A percentile compares a stretch with the other conserved stretches of the same genome.
Conservation (phyloP, 2,329 filamentous ascomycete species). For the Pezicula radicicola region DNA sequence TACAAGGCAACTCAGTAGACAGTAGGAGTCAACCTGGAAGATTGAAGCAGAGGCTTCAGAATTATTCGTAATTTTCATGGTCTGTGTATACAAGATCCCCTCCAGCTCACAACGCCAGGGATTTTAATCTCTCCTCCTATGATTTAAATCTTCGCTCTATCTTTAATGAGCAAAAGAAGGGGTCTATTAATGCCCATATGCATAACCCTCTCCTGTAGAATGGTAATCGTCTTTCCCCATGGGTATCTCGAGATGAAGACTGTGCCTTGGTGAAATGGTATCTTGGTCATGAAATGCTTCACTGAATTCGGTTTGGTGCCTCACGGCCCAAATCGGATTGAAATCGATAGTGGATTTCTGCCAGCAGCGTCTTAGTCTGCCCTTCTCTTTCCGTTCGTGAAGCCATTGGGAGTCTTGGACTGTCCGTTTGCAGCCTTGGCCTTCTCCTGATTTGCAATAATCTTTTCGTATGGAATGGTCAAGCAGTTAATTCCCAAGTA, state of each 20-base stretch:
- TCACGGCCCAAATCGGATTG: too few species aligned
- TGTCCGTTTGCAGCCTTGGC: slow-evolving; percentile 17
- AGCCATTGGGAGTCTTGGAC: slow-evolving; percentile 16
- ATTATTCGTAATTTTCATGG: not conserved
- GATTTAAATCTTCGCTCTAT: too few species aligned
- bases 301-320: too few species aligned
- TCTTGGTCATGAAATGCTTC: too few species aligned
- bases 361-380: slow-evolving; percentile 14
- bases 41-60: too few species aligned
- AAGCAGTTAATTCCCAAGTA: slow-evolving; percentile 93
- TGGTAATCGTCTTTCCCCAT: not conserved
- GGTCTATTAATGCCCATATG: not conserved
- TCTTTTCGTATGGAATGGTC: slow-evolving; percentile 69
- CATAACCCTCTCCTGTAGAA: not conserved
- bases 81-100: not conserved
- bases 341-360: too few species aligned
- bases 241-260: not conserved
- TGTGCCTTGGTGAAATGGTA: not conserved
- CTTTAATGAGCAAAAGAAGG: not conserved
- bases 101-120: not conserved
- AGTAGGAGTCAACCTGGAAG: too few species aligned
- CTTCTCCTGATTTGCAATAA: slow-evolving; percentile 22
- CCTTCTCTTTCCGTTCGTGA: slow-evolving; percentile 19
- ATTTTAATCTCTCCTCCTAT: not conserved
- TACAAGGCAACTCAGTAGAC: too few species aligned